These are phyloP conservation scores for Lophiotrema nucula DNA, from an alignment of 495 filamentous ascomycete species.

Conservation along the genomic window DNA sequence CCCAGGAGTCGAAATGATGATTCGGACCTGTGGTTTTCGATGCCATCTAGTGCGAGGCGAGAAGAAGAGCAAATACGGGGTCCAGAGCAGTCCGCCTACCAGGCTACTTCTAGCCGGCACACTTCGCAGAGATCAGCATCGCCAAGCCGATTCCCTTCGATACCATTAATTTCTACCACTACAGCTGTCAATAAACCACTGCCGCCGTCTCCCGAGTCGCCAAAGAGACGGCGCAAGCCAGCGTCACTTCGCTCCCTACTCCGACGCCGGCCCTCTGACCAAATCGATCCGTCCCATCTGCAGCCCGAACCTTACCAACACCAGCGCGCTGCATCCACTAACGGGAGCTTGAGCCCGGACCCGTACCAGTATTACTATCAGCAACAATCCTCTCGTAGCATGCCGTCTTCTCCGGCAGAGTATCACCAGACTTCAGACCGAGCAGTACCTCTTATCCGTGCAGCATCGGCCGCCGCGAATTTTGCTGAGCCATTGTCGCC, in stretches of 20 bases:
- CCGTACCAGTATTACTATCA: slow-evolving; percentile 18
- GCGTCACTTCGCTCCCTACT: slow-evolving; percentile 24
- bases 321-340: slow-evolving; percentile 15
- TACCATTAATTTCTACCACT: slow-evolving; percentile 27
- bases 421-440: slow-evolving; percentile 3
- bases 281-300: slow-evolving; percentile 23
- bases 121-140: slow-evolving; percentile 17
- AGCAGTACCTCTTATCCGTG: slow-evolving; percentile 1
- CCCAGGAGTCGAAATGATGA: slow-evolving; percentile 1
- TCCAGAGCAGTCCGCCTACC: slow-evolving; percentile 24
- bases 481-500: neutral
- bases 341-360: slow-evolving; percentile 13
- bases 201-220: slow-evolving; percentile 23
- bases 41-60: slow-evolving; percentile 8
- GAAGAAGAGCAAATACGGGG: slow-evolving; percentile 2
- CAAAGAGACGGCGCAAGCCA: slow-evolving; percentile 24
- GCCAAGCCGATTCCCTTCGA: slow-evolving; percentile 18
- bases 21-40: slow-evolving; percentile 23
- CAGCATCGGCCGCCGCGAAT: slow-evolving; percentile 15
- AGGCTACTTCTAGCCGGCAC: slow-evolving; percentile 26
- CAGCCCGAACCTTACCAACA: slow-evolving; percentile 24
- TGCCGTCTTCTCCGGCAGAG: slow-evolving; percentile 25
- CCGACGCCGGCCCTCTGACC: slow-evolving; percentile 22
- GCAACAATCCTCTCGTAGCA: slow-evolving; percentile 26
- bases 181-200: slow-evolving; percentile 19